Percentiles rank a stretch among this genome's conserved stretches.
Conservation (phyloP, 305 asterid species). For the Fraxinus xanthoxyloides region DNA sequence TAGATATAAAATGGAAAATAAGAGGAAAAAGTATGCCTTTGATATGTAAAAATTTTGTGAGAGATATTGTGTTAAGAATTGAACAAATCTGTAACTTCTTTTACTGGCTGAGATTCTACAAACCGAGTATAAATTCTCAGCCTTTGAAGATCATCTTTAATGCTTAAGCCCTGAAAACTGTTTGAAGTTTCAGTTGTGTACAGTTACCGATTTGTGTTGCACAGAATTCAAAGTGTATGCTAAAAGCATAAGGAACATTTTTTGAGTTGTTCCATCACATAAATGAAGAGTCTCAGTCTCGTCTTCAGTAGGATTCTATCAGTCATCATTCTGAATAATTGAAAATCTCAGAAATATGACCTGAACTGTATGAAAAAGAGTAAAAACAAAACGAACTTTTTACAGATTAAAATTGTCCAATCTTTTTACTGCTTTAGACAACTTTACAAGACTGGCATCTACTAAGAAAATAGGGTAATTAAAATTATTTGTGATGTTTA, state of each 20-base stretch:
- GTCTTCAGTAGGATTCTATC: conserved; percentile 32
- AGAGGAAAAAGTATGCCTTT: background rate
- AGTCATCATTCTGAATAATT: conserved; percentile 19
- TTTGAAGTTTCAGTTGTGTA: conserved; percentile 42
- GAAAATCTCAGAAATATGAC: conserved; percentile 14
- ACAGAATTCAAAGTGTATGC: conserved; percentile 39
- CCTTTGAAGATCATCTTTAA: conserved; percentile 24
- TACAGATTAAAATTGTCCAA: background rate
- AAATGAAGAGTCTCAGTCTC: conserved; percentile 34
- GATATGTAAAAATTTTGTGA: background rate
- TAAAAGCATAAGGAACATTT: conserved; percentile 65
- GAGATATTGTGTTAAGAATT: background rate
- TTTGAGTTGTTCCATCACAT: conserved; percentile 57
- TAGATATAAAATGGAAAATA: background rate
- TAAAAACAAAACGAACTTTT: background rate
- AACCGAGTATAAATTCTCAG: background rate
- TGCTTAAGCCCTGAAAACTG: conserved; percentile 33
- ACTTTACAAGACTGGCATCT: background rate
- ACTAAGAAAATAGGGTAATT: background rate
- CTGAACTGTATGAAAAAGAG: background rate
- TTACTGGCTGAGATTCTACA: background rate
- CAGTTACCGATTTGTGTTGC: conserved; percentile 38
- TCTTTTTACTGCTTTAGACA: background rate
- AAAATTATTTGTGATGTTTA: background rate
- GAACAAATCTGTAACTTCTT: background rate